A percentile compares a stretch with the other conserved stretches of the same genome.
Evolutionary conservation across 2,329 filamentous ascomycete species (phyloP).

Genomic region (Calonectria montana): DNA sequence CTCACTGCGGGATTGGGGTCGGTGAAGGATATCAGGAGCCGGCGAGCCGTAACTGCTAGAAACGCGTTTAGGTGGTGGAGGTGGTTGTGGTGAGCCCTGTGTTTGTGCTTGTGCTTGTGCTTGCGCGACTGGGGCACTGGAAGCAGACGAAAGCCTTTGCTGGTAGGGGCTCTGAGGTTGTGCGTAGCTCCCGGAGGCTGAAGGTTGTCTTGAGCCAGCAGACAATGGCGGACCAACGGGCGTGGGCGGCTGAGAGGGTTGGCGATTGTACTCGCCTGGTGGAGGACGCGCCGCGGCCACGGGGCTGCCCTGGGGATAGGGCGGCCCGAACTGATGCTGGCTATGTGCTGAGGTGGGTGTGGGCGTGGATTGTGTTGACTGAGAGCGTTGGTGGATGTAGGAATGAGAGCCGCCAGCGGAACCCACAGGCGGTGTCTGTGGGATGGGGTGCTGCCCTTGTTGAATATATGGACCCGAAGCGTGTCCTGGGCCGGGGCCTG

Average conservation of each 20-base stretch:
- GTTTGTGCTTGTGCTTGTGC: constrained; percentile 44
- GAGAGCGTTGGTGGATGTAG: constrained; percentile 62
- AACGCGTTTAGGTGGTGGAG: constrained; percentile 54
- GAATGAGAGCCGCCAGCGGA: constrained; percentile 53
- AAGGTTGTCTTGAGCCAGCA: constrained; percentile 56
- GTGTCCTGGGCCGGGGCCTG: constrained; percentile 41
- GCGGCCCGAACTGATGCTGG: constrained; percentile 64
- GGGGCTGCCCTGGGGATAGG: constrained; percentile 66
- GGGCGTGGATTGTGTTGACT: constrained; percentile 68
- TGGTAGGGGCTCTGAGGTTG: constrained; percentile 71
- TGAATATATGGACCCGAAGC: constrained; percentile 55
- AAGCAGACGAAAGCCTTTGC: constrained; percentile 54
- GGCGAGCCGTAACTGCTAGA: constrained; percentile 58
- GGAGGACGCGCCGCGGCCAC: constrained; percentile 57
- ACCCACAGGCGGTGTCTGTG: constrained; percentile 62
- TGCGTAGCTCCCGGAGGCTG: constrained; percentile 53
- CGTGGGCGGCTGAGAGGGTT: constrained; percentile 65
- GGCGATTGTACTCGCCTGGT: constrained; percentile 57
- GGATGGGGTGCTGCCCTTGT: constrained; percentile 50
- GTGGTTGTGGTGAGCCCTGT: constrained; percentile 51
- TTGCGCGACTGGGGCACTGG: constrained; percentile 43
- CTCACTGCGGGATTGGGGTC: constrained; percentile 68
- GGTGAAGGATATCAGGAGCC: constrained; percentile 55
- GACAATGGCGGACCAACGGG: constrained; percentile 64
- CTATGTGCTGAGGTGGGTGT: constrained; percentile 73